phyloP scores from a whole-genome alignment of 805 yeast species.

The Candida adriatica region DNA sequence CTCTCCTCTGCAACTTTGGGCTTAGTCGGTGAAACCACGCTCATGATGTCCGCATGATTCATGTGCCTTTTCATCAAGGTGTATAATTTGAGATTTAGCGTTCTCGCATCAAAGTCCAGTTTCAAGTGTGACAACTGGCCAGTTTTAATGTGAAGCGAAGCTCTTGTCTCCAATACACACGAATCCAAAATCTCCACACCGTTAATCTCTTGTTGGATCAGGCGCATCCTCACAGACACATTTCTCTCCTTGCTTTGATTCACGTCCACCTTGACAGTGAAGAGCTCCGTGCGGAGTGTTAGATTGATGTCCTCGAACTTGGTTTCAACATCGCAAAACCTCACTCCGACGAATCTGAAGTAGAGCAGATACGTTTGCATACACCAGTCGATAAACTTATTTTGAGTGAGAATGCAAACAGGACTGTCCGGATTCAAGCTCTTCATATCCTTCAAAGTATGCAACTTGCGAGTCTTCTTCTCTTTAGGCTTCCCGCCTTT shows the following conservation, averaged over 20 bases:
- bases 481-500: background rate
- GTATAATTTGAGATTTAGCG: constrained; percentile 13
- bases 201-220: constrained; percentile 15
- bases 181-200: constrained; percentile 17
- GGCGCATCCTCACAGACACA: constrained; percentile 9
- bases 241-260: constrained; percentile 4
- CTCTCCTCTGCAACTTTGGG: too few relatives aligned
- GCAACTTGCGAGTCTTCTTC: background rate
- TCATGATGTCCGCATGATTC: background rate
- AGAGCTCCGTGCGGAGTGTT: constrained; percentile 9
- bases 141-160: constrained; percentile 12
- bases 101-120: constrained; percentile 15
- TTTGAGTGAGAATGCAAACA: constrained; percentile 12
- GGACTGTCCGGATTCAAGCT: constrained; percentile 13
- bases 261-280: constrained; percentile 14
- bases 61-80: constrained; percentile 7
- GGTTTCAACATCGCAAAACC: constrained; percentile 11
- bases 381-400: constrained; percentile 2
- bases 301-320: constrained; percentile 10
- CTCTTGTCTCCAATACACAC: constrained; percentile 12
- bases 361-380: constrained; percentile 16
- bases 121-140: constrained; percentile 16
- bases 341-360: constrained; percentile 20
- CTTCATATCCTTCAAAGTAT: constrained; percentile 6
- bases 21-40: background rate